These are phyloP conservation scores for Ceratocystis lukuohia DNA, from an alignment of 2,329 filamentous ascomycete species.

Conservation along the genomic window DNA sequence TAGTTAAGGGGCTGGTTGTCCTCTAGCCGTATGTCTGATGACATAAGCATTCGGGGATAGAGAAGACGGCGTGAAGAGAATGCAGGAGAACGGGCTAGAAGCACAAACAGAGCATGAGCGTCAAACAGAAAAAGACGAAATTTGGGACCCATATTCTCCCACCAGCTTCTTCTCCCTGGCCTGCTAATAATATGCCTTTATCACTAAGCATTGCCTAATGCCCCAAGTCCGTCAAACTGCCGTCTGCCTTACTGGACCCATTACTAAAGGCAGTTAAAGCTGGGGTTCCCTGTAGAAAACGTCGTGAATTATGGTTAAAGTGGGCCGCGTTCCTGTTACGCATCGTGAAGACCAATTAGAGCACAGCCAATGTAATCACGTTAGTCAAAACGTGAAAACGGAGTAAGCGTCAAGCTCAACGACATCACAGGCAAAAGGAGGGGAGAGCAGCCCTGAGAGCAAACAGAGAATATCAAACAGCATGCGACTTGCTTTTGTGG, in stretches of 20 bases:
- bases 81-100: neutral
- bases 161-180: neutral
- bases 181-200: neutral
- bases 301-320: neutral
- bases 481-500: neutral
- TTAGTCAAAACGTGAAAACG: neutral
- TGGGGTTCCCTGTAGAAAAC: conserved; percentile 9
- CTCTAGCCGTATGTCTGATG: neutral
- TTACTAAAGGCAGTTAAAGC: neutral
- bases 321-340: neutral
- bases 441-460: neutral
- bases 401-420: neutral
- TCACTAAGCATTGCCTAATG: neutral
- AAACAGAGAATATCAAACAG: neutral
- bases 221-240: neutral
- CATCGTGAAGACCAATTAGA: conserved; percentile 4
- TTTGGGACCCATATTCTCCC: neutral
- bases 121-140: neutral
- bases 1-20: no score
- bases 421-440: neutral
- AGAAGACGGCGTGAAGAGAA: neutral
- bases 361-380: conserved; percentile 4
- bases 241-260: neutral
- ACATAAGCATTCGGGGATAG: neutral
- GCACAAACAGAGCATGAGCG: neutral